Conservation (phyloP, 768 basidiomycete genomes). For the Ramaria sp. region DNA sequence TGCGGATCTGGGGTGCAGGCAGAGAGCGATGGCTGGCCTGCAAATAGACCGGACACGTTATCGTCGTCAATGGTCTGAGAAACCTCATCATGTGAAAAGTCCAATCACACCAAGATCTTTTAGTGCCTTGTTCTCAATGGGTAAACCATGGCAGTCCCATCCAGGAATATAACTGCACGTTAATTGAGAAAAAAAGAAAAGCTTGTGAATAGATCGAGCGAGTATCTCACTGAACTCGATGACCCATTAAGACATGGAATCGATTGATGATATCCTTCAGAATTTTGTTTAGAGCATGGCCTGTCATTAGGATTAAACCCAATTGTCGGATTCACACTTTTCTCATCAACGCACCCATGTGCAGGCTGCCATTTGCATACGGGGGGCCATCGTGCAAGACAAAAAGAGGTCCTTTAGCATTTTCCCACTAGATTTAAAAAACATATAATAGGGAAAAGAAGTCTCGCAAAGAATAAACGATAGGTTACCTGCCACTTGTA, state of each 20-base stretch:
- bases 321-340: neutral
- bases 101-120: conserved; percentile 54
- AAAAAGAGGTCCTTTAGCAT: conserved; percentile 58
- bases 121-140: conserved; percentile 92
- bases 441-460: neutral
- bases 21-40: conserved; percentile 49
- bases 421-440: conserved; percentile 39
- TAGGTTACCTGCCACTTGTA: conserved; percentile 42
- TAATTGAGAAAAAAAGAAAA: neutral
- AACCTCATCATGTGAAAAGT: neutral
- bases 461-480: neutral
- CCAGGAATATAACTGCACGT: conserved; percentile 78
- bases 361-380: conserved; percentile 92
- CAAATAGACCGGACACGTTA: neutral
- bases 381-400: conserved; percentile 95
- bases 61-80: neutral
- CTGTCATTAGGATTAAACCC: conserved; percentile 27
- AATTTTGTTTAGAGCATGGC: conserved; percentile 93
- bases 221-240: conserved; percentile 65
- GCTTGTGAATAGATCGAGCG: conserved; percentile 6
- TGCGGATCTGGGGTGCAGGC: conserved; percentile 53
- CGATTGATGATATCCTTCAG: conserved; percentile 94
- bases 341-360: conserved; percentile 57
- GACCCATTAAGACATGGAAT: conserved; percentile 68
- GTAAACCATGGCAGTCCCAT: conserved; percentile 97